Percentiles rank a stretch among this genome's conserved stretches.
phyloP scores from a whole-genome alignment of 305 asterid genomes.

The Ilex paraguariensis region DNA sequence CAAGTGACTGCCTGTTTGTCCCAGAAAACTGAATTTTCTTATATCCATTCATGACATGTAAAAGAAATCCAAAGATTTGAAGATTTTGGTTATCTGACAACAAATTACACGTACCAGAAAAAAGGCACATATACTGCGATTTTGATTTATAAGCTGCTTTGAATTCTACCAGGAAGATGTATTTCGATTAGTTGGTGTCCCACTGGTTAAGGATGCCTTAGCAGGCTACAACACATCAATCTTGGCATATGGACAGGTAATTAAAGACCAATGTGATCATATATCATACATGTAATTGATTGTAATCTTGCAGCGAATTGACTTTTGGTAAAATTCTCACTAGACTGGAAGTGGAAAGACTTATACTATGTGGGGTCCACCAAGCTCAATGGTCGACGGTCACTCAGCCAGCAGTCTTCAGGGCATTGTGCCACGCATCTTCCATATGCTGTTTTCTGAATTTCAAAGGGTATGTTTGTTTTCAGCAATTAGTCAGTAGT shows the following conservation, averaged over 20 bases:
- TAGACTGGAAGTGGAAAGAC: constrained; percentile 96
- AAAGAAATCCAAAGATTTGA: not conserved
- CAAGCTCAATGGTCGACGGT: constrained; percentile 74
- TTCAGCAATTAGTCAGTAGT: not conserved
- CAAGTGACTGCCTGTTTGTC: too few relatives aligned
- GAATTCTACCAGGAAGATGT: constrained; percentile 56
- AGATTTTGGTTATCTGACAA: not conserved
- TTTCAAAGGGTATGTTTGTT: constrained; percentile 54
- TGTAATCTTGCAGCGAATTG: constrained; percentile 3
- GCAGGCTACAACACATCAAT: constrained; percentile 85
- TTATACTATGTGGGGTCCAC: constrained; percentile 96
- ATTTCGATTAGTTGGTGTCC: constrained; percentile 66
- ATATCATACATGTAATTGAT: not conserved
- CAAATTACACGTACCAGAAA: too few relatives aligned
- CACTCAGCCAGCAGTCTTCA: constrained; percentile 56
- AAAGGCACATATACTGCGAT: not conserved
- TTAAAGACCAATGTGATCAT: not conserved
- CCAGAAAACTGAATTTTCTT: not conserved
- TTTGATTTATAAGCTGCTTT: constrained; percentile 9
- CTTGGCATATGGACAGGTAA: constrained; percentile 93
- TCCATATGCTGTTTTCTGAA: constrained; percentile 71
- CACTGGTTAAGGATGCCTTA: constrained; percentile 79
- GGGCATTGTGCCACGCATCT: constrained; percentile 85
- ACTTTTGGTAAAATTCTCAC: constrained; percentile 17
- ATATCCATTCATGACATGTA: not conserved